A percentile compares a stretch with the other conserved stretches of the same genome.
These are phyloP conservation scores for Penicillium alfredii DNA, from an alignment of 495 filamentous ascomycete genomes.

Conservation along the genomic window DNA sequence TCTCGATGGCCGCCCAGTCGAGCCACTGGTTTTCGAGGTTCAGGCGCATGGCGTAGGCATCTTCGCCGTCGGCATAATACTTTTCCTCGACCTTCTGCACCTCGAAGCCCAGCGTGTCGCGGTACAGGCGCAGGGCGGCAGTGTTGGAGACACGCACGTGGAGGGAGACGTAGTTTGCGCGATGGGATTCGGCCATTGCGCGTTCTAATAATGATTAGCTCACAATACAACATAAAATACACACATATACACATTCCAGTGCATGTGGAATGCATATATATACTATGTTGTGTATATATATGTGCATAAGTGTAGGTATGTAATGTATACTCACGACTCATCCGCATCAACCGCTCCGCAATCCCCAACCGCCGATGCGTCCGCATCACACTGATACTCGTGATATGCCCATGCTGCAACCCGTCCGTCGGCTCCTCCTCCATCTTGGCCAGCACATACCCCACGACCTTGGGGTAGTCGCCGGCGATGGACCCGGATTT, in stretches of 20 bases:
- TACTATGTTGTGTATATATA: no score
- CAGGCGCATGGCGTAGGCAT: slow-evolving; percentile 90
- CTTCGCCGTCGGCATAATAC: slow-evolving; percentile 98
- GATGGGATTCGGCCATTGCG: slow-evolving; percentile 93
- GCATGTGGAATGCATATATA: no score
- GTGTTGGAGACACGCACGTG: slow-evolving; percentile 92
- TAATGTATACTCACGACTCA: no score
- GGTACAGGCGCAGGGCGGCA: slow-evolving; percentile 86
- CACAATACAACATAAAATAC: neutral
- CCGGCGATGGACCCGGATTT: slow-evolving; percentile 7
- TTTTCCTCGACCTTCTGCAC: slow-evolving; percentile 84
- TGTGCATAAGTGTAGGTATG: no score
- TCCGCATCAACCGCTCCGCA: slow-evolving; percentile 94
- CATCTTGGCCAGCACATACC: slow-evolving; percentile 99
- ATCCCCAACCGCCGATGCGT: slow-evolving; percentile 87
- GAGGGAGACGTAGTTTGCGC: slow-evolving; percentile 85
- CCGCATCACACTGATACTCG: slow-evolving; percentile 89
- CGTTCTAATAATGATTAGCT: slow-evolving; percentile 51
- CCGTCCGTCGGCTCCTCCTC: slow-evolving; percentile 94
- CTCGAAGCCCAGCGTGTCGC: slow-evolving; percentile 86
- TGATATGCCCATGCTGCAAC: slow-evolving; percentile 93
- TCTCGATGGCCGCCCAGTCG: slow-evolving; percentile 41
- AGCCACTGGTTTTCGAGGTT: slow-evolving; percentile 62
- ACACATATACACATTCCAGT: no score
- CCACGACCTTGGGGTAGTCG: slow-evolving; percentile 91